Evolutionary conservation across 2,329 filamentous ascomycete species (phyloP).

Genomic region (Claviceps sp.): DNA sequence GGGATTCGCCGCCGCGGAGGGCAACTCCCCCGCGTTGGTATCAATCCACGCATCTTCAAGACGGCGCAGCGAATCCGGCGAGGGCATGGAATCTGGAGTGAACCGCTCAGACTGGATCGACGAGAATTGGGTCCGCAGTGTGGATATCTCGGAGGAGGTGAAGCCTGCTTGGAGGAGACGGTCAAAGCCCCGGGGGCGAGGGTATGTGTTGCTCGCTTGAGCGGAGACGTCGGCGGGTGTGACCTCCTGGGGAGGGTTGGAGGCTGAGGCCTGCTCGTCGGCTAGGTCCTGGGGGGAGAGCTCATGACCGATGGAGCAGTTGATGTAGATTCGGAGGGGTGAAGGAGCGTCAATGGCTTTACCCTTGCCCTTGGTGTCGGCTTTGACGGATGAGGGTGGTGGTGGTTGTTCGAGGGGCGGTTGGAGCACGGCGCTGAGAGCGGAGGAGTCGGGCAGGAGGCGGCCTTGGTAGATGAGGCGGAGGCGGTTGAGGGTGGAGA

Average conservation of each 20-base stretch:
- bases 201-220: conserved; percentile 14
- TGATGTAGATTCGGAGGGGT: conserved; percentile 59
- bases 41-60: conserved; percentile 92
- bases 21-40: conserved; percentile 35
- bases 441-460: conserved; percentile 60
- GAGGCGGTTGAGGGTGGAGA: conserved; percentile 58
- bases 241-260: conserved; percentile 30
- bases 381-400: conserved; percentile 16
- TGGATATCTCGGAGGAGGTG: conserved; percentile 67
- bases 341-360: conserved; percentile 38
- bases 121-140: conserved; percentile 77
- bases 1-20: conserved; percentile 20
- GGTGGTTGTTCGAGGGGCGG: conserved; percentile 47
- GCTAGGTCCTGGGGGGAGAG: conserved; percentile 57
- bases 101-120: conserved; percentile 70
- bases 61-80: conserved; percentile 56
- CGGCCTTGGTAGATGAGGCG: conserved; percentile 85
- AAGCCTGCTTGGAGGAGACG: conserved; percentile 72
- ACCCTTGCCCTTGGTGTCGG: conserved; percentile 30
- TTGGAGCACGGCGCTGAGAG: conserved; percentile 55
- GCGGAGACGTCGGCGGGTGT: conserved; percentile 14
- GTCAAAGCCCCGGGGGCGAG: conserved; percentile 63
- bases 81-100: conserved; percentile 82
- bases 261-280: conserved; percentile 43
- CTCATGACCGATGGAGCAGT: conserved; percentile 77